These are phyloP conservation scores for Vanrija sp. DNA, from an alignment of 1,284 basidiomycete species.

Conservation along the genomic window DNA sequence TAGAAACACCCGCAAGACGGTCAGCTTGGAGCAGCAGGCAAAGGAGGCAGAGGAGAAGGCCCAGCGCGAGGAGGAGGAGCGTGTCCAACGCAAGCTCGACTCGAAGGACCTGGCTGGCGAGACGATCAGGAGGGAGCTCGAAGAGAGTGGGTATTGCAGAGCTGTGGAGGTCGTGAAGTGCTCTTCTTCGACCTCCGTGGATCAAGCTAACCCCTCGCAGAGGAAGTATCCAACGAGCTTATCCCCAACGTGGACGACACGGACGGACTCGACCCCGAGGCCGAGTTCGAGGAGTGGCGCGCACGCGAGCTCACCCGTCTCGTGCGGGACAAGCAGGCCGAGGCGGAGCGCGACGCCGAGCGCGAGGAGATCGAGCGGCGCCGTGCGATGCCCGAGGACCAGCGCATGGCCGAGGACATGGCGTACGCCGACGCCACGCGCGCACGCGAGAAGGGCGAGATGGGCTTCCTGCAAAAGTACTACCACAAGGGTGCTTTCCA, in stretches of 20 bases:
- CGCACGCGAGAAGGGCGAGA: conserved; percentile 59
- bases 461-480: conserved; percentile 95
- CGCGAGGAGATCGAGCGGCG: conserved; percentile 84
- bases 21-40: conserved; percentile 36
- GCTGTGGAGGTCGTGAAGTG: too few species aligned
- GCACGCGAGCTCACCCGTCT: conserved; percentile 85
- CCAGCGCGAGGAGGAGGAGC: conserved; percentile 36
- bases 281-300: conserved; percentile 94
- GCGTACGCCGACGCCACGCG: conserved; percentile 75
- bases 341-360: conserved; percentile 71
- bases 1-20: conserved; percentile 36
- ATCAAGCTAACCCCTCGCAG: conserved; percentile 50
- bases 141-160: conserved; percentile 41
- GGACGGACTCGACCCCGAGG: conserved; percentile 83
- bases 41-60: conserved; percentile 40
- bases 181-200: neutral
- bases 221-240: conserved; percentile 70
- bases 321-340: conserved; percentile 83
- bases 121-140: conserved; percentile 46
- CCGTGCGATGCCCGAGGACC: conserved; percentile 84
- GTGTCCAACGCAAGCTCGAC: conserved; percentile 41
- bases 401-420: conserved; percentile 83
- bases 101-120: conserved; percentile 47
- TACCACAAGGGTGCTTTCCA: conserved; percentile 99
- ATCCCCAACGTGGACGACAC: conserved; percentile 90